These are phyloP conservation scores for Penicillium malachiteum DNA, from an alignment of 495 filamentous ascomycete species.

Conservation along the genomic window DNA sequence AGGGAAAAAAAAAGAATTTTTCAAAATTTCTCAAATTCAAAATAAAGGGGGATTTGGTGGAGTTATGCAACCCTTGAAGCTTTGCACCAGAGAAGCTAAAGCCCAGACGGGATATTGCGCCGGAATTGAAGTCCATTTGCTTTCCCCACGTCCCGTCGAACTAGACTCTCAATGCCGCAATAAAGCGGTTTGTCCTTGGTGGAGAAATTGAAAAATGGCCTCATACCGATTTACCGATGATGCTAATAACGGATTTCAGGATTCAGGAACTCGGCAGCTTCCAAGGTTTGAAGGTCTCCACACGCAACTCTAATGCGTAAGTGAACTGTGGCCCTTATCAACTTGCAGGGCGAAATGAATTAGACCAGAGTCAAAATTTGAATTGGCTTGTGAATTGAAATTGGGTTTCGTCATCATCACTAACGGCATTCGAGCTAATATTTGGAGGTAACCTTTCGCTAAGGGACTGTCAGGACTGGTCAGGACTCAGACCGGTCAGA, in stretches of 20 bases:
- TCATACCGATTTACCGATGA: not conserved
- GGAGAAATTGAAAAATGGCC: no score
- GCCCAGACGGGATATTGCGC: constrained; percentile 19
- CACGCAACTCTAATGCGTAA: not conserved
- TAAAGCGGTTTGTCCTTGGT: no score
- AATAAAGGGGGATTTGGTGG: not conserved
- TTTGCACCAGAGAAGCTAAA: constrained; percentile 2
- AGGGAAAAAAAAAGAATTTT: not conserved
- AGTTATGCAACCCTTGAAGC: not conserved
- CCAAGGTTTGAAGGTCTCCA: not conserved
- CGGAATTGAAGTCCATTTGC: constrained; percentile 17
- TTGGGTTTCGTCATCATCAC: no score
- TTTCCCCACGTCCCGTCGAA: constrained; percentile 8
- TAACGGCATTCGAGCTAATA: no score
- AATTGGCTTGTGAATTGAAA: no score
- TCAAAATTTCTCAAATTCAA: not conserved
- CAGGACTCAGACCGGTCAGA: no score
- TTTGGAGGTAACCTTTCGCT: no score
- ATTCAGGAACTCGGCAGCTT: not conserved
- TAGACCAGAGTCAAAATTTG: no score
- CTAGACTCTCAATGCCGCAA: not conserved
- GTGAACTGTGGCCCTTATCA: not conserved
- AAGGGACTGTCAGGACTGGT: no score
- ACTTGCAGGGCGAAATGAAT: no score
- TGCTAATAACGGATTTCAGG: not conserved